Conservation (phyloP, 2,329 filamentous ascomycete genomes). For the Cytospora leucostoma region DNA sequence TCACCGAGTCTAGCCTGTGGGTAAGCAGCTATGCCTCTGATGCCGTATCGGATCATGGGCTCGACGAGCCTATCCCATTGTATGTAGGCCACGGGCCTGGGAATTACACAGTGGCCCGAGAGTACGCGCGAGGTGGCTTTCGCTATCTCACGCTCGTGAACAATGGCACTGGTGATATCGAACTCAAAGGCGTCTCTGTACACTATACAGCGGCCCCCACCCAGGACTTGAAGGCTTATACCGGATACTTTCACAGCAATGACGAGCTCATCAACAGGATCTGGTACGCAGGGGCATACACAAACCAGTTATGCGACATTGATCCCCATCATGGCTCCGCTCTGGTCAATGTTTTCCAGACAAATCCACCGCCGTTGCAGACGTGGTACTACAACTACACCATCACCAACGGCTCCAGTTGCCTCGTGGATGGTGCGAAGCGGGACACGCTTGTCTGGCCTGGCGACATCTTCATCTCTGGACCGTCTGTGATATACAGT, state of each 20-base stretch:
- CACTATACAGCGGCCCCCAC: slow-evolving; percentile 45
- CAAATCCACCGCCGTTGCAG: slow-evolving; percentile 8
- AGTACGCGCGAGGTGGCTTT: slow-evolving; percentile 42
- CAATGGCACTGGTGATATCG: slow-evolving; percentile 33
- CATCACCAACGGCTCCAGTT: slow-evolving; percentile 36
- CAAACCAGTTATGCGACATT: slow-evolving; percentile 45
- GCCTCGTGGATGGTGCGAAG: slow-evolving; percentile 56
- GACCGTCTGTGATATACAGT: slow-evolving; percentile 55
- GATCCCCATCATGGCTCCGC: slow-evolving; percentile 39
- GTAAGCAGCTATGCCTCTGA: slow-evolving; percentile 49
- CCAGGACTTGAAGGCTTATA: slow-evolving; percentile 51
- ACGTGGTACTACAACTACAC: slow-evolving; percentile 37
- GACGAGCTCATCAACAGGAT: slow-evolving; percentile 54
- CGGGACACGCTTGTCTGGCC: slow-evolving; percentile 62
- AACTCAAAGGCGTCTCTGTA: slow-evolving; percentile 40
- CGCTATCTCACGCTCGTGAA: slow-evolving; percentile 42
- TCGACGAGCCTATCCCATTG: slow-evolving; percentile 23
- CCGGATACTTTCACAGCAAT: slow-evolving; percentile 54
- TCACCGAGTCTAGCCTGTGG: slow-evolving; percentile 46
- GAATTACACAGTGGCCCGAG: slow-evolving; percentile 32
- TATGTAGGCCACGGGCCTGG: slow-evolving; percentile 18
- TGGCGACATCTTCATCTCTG: slow-evolving; percentile 60
- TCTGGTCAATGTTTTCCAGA: slow-evolving; percentile 37
- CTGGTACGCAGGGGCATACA: slow-evolving; percentile 59
- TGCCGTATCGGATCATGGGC: slow-evolving; percentile 31